phyloP scores from a whole-genome alignment of 73 alveolate species.

The Blepharisma japonicum region DNA sequence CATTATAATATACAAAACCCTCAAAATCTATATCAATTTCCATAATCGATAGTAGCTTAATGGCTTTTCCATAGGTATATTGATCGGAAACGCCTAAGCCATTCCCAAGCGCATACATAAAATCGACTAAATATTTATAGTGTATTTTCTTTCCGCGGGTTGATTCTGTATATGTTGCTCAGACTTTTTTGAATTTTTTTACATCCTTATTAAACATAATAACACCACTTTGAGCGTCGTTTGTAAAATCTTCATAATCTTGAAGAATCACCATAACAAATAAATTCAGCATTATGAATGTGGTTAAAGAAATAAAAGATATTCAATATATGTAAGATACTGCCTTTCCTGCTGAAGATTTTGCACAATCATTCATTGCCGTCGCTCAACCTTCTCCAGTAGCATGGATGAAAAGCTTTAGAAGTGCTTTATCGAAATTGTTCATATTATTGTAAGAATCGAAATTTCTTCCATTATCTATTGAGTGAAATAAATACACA shows the following conservation, averaged over 20 bases:
- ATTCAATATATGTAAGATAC: slow-evolving; percentile 49
- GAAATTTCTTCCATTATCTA: slow-evolving; percentile 49
- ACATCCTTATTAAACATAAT: slow-evolving; percentile 50
- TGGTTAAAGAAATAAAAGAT: slow-evolving; percentile 46
- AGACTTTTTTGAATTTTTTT: slow-evolving; percentile 33
- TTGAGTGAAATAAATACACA: slow-evolving; percentile 69
- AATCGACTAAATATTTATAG: slow-evolving; percentile 14
- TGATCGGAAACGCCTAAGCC: slow-evolving; percentile 35
- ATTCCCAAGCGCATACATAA: slow-evolving; percentile 32
- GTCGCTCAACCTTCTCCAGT: slow-evolving; percentile 90
- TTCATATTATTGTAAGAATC: slow-evolving; percentile 66
- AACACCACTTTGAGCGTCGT: slow-evolving; percentile 56
- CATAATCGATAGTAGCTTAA: slow-evolving; percentile 27
- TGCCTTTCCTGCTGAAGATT: slow-evolving; percentile 30
- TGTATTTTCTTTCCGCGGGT: slow-evolving; percentile 35
- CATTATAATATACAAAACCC: slow-evolving; percentile 39
- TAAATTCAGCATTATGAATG: slow-evolving; percentile 64
- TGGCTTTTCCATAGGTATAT: slow-evolving; percentile 7
- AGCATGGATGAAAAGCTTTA: too few relatives aligned
- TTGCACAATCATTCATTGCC: slow-evolving; percentile 63
- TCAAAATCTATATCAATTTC: slow-evolving; percentile 29
- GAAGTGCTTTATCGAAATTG: slow-evolving; percentile 43
- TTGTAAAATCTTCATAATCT: slow-evolving; percentile 56
- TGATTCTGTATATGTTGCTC: slow-evolving; percentile 40
- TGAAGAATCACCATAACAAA: slow-evolving; percentile 69